Base-by-base conservation (phyloP, 495 filamentous ascomycete species). In the Neurospora sublineolata region DNA sequence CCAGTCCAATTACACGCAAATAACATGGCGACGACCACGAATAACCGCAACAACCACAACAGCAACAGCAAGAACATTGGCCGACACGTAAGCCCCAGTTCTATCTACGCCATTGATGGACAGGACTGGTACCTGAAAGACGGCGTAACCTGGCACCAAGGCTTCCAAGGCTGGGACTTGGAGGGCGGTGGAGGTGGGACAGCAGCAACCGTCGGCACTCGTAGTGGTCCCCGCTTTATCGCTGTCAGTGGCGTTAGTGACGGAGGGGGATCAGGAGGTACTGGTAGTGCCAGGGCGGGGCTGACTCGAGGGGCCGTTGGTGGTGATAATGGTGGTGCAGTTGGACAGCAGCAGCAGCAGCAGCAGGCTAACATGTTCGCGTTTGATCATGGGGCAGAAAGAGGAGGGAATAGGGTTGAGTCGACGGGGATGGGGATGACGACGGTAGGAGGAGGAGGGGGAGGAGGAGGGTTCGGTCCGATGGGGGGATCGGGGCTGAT, bases 61-160 rank as follows among this genome's bases (percentile, higher is more conserved):
- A n/a, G 38, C 30, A 58, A 18, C 69, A 70, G 38, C 60, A 76
- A 67, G 5, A 67, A 27, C 27, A 18, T 64, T 3, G 14, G 52
- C 14, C 41, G 74, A 38, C 72, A 75, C 67, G 46, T 75, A 39
- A 76, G 75, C 42, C 70, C 79, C 69, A 76, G 41, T 67, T 73
- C 77, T 0, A 64, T 77, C 3, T 83, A 81, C 70, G 80, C 79
- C 14, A 79, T 84, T 52, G 84, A 85, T 69, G 82, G 84, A 14
- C 82, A 84, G 72, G 83, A 84, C 30, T 85, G 84, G 84, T 85
- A 84, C 72, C 74, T 85, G 6, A 85, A 84, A 67, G 84, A 85
- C 44, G 80, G 82, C 30, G 84, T 83, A 6, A 82, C 78, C 58
- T 85, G 84, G 84, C 83, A 84, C 40, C 79, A 83, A n/a, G 76